Conservation (phyloP, 2,329 filamentous ascomycete genomes). For the Trichoderma semiorbis region DNA sequence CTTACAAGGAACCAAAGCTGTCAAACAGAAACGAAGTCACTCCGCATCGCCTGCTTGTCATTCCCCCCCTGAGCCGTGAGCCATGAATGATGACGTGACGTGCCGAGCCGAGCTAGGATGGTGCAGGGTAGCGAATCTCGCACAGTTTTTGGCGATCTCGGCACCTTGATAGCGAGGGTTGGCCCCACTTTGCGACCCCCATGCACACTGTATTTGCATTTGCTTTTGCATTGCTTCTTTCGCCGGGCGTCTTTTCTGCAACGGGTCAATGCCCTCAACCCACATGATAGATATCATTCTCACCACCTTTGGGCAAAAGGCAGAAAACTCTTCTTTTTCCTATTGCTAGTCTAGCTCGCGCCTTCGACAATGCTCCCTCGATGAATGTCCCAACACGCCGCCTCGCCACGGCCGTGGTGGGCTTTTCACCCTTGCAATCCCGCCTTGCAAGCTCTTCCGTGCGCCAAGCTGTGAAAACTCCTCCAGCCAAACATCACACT, state of each 20-base stretch:
- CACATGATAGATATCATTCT: constrained; percentile 1
- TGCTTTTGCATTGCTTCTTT: background rate
- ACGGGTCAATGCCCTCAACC: constrained; percentile 21
- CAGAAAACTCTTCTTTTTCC: background rate
- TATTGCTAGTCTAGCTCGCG: background rate
- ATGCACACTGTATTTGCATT: background rate
- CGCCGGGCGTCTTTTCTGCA: constrained; percentile 1
- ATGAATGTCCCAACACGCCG: constrained; percentile 34
- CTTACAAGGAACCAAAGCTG: background rate
- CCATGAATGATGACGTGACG: constrained; percentile 9
- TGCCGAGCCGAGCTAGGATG: background rate
- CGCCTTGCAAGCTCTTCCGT: constrained; percentile 31
- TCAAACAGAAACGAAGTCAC: background rate
- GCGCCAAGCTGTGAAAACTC: constrained; percentile 23
- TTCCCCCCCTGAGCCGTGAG: background rate
- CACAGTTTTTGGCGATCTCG: background rate
- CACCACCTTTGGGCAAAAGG: background rate
- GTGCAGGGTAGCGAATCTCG: constrained; percentile 10
- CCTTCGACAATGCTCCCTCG: constrained; percentile 17
- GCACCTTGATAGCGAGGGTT: background rate
- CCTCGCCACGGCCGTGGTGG: constrained; percentile 21
- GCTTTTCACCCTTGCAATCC: constrained; percentile 21
- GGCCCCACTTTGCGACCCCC: background rate
- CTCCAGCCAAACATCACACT: background rate
- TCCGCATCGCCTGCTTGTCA: background rate